phyloP scores from a whole-genome alignment of 2,329 filamentous ascomycete species.

The Aspergillus persii region DNA sequence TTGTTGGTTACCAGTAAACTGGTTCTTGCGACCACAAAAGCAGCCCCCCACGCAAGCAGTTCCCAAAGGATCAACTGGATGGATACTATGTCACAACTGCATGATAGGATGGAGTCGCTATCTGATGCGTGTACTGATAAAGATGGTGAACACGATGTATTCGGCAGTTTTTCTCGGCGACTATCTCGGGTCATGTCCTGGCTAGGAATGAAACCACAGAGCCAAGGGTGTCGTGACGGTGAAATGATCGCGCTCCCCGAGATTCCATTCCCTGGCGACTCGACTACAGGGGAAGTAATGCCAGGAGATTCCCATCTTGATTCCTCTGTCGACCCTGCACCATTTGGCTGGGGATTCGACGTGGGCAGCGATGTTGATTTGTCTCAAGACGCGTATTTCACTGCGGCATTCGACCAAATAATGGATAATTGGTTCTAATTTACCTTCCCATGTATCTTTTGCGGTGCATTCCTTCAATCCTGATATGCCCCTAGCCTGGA shows the following conservation, averaged over 20 bases:
- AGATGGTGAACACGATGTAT: neutral
- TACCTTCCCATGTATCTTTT: neutral
- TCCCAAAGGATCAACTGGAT: neutral
- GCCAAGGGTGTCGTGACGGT: too few species aligned
- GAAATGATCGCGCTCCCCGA: neutral
- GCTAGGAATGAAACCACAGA: neutral
- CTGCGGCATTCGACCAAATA: neutral
- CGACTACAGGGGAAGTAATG: neutral
- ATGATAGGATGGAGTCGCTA: neutral
- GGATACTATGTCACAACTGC: neutral
- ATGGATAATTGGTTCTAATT: neutral
- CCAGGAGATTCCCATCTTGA: neutral
- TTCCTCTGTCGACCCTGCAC: neutral
- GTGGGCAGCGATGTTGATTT: neutral
- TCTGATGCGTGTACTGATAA: neutral
- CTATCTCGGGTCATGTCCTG: neutral
- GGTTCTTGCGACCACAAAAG: neutral
- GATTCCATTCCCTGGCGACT: neutral
- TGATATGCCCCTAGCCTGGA: neutral
- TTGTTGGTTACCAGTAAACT: constrained; percentile 22
- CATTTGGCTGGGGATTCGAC: neutral
- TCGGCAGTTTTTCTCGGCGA: neutral
- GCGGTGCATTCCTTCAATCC: neutral
- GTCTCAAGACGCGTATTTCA: neutral
- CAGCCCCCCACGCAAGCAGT: neutral